Conservation (phyloP, 2,329 filamentous ascomycete species). For the Sclerotinia subarctica region DNA sequence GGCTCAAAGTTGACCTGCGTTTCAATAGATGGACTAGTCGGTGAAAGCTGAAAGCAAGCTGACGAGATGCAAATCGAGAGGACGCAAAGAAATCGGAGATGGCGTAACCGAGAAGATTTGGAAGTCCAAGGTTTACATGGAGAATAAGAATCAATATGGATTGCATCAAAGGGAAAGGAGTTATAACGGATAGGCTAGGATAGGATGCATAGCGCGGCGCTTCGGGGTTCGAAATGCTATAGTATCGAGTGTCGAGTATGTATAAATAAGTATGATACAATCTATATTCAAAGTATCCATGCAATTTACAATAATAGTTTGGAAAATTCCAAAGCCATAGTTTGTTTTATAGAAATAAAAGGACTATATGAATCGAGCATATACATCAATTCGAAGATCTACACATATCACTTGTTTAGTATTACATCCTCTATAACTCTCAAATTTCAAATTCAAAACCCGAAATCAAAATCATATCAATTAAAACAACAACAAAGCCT, state of each 20-base stretch:
- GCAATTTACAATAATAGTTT: background rate
- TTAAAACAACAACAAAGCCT: too few species aligned
- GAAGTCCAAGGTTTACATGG: background rate
- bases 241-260: background rate
- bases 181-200: background rate
- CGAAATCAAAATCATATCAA: too few species aligned
- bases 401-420: too few species aligned
- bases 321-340: too few species aligned
- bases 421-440: too few species aligned
- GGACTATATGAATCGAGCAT: too few species aligned
- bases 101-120: too few species aligned
- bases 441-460: too few species aligned
- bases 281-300: background rate
- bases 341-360: too few species aligned
- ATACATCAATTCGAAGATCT: too few species aligned
- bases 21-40: background rate
- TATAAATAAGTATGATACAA: background rate
- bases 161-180: background rate
- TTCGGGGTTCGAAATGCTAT: background rate
- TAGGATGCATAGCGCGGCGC: slow-evolving; percentile 17
- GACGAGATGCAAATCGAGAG: background rate
- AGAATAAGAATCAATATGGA: background rate
- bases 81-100: background rate
- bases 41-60: background rate
- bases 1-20: background rate